Base-by-base conservation (phyloP, 192 early-diverging fungal species). In the Entomortierella lignicola region DNA sequence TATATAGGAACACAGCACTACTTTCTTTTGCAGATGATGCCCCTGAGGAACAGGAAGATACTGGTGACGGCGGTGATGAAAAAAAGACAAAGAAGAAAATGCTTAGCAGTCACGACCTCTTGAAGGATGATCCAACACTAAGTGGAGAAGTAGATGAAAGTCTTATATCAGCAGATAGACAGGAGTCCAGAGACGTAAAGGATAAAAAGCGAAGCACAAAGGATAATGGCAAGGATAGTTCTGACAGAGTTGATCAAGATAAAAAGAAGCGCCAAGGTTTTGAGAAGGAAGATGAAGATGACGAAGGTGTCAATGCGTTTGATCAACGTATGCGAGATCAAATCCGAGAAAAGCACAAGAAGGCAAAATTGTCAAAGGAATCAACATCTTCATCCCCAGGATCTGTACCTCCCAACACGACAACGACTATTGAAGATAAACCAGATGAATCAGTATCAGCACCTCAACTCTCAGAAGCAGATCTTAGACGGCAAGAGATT, bases 11-110 rank as follows among this genome's bases (percentile, higher is more conserved):
- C 34, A 73, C 92, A 54, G 89, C 82, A 42, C 84, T 98, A 44
- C 84, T 98, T 31, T 98, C 96, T 8, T 98, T 98, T 91, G 97
- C 89, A 0, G 93, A 94, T 53, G 95, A 95, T 30, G 92, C 88
- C 13, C 84, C 86, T 8, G 59, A 70, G 2, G 93, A 92, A 37
- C 59, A 81, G n/a, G 85, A 82, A 21, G 58, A 44, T 10, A n/a
- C n/a, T n/a, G 21, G 34, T 27, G 56, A 59, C 48, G 30, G 58
- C 31, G 37, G 26, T 15, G 77, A 81, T 23, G 64, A 62, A 13
- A 84, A 82, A 42, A 91, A 91, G 55, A 89, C 87, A 61, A 79
- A 70, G 63, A 77, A 77, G 31, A 79, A 79, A 18, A 79, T 79
- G 66, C 55, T 79, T 31, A 96, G 94, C 60, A 94, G 90, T 53